Percentiles rank a stretch among this genome's conserved stretches.
These are phyloP conservation scores for Zea mays DNA, from an alignment of 176 grass and related monocot genomes.

Conservation along the genomic window Zm-B73-REFERENCE-NAM-5.0 NC_050099.1:162421001-162421500, in stretches of 20 bases:
- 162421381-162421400: too few species aligned
- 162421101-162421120: neutral
- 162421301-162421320: neutral
- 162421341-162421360: neutral
- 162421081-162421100: neutral
- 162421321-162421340: neutral
- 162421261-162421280: constrained; percentile 36
- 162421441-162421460: too few species aligned
- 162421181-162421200: constrained; percentile 36
- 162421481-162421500: too few species aligned
- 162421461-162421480: too few species aligned
- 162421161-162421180: constrained; percentile 9
- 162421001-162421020: neutral
- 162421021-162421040: neutral
- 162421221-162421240: constrained; percentile 51
- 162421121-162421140: too few species aligned
- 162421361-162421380: neutral
- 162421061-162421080: neutral
- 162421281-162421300: neutral
- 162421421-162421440: too few species aligned
- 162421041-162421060: neutral
- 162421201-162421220: constrained; percentile 38
- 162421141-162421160: neutral
- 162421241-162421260: constrained; percentile 40
- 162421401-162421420: too few species aligned